phyloP scores from a whole-genome alignment of 345 rosid genomes.

The Acer saccharum region DNA sequence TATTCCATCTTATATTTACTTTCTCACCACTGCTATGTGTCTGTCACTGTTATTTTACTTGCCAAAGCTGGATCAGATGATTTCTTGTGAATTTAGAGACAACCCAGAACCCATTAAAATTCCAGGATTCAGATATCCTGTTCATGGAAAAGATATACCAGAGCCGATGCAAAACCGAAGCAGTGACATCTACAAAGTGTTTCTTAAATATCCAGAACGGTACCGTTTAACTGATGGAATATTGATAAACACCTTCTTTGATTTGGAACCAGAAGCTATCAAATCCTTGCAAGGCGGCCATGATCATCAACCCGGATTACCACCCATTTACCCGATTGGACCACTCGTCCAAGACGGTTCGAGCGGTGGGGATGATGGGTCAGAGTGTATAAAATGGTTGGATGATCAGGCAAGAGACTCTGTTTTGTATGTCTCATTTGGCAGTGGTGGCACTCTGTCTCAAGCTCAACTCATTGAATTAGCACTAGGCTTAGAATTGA shows the following conservation, averaged over 20 bases:
- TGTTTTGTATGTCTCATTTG: conserved; percentile 32
- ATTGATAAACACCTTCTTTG: conserved; percentile 40
- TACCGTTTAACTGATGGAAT: conserved; percentile 40
- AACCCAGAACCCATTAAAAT: conserved; percentile 39
- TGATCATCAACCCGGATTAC: conserved; percentile 19
- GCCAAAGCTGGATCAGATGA: conserved; percentile 37
- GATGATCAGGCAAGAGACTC: conserved; percentile 32
- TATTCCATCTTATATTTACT: conserved; percentile 37
- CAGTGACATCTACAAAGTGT: conserved; percentile 35
- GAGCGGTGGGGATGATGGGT: neutral
- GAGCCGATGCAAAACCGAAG: conserved; percentile 39
- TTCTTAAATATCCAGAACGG: conserved; percentile 29
- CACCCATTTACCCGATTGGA: conserved; percentile 45
- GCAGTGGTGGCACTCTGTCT: conserved; percentile 39
- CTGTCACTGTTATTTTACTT: conserved; percentile 34
- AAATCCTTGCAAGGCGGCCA: conserved; percentile 32
- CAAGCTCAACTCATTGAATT: conserved; percentile 22
- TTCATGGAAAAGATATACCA: conserved; percentile 35
- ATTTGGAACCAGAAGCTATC: conserved; percentile 38
- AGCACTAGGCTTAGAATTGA: conserved; percentile 32
- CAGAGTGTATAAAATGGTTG: conserved; percentile 34
- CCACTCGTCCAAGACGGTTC: conserved; percentile 27
- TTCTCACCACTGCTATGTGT: conserved; percentile 28
- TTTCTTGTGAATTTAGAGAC: conserved; percentile 37
- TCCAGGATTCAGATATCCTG: conserved; percentile 41